Conservation (phyloP, 78 protist species). For the Pelomyxa schiedti region DNA sequence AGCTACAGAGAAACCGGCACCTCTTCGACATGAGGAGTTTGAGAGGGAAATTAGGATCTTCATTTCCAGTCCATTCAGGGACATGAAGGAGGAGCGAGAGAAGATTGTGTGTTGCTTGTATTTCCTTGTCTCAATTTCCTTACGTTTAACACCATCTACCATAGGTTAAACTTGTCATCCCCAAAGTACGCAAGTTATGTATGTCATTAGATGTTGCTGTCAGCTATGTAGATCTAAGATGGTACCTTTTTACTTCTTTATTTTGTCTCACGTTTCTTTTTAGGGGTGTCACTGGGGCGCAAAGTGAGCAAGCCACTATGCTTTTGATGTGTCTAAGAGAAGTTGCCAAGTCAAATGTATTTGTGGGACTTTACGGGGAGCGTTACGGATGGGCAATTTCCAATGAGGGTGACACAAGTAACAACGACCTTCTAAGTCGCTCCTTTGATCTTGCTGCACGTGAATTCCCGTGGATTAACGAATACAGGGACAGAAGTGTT, state of each 20-base stretch:
- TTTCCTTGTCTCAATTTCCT: too few relatives aligned
- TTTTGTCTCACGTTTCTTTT: too few relatives aligned
- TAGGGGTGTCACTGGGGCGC: constrained; percentile 44
- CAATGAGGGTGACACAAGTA: constrained; percentile 12
- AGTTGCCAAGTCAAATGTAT: constrained; percentile 19
- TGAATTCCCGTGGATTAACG: constrained; percentile 50
- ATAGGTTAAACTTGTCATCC: constrained; percentile 50
- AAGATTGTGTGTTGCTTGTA: too few relatives aligned
- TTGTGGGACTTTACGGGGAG: constrained; percentile 49
- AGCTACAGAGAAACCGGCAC: neutral
- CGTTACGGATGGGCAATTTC: constrained; percentile 50
- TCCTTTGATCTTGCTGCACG: constrained; percentile 28
- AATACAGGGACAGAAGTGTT: constrained; percentile 16
- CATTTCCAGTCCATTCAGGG: constrained; percentile 47
- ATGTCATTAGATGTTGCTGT: constrained; percentile 31
- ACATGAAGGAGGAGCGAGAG: constrained; percentile 49
- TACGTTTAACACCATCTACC: too few relatives aligned
- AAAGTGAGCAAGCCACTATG: constrained; percentile 22
- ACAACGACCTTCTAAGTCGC: constrained; percentile 17
- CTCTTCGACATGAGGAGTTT: neutral
- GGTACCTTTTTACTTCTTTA: too few relatives aligned
- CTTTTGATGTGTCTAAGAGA: constrained; percentile 41
- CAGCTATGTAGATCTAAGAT: constrained; percentile 40
- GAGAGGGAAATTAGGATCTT: constrained; percentile 40
- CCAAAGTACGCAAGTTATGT: constrained; percentile 41